A percentile compares a stretch with the other conserved stretches of the same genome.
phyloP scores from a whole-genome alignment of 768 basidiomycete genomes.

The Agaricus subrufescens region DNA sequence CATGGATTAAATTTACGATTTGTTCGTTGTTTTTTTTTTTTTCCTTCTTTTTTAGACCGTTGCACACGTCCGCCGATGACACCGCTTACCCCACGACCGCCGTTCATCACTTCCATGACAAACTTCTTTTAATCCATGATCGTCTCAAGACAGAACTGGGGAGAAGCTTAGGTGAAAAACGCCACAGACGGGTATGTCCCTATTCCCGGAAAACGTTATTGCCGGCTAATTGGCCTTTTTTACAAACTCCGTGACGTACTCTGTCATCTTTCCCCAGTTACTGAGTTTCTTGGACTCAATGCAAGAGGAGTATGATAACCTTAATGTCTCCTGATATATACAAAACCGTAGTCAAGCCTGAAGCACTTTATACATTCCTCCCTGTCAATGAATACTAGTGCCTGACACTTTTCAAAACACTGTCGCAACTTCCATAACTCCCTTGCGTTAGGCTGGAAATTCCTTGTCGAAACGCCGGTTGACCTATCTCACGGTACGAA shows the following conservation, averaged over 20 bases:
- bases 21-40: neutral
- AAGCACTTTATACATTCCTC: neutral
- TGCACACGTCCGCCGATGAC: slow-evolving; percentile 46
- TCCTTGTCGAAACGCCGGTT: neutral
- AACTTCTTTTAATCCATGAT: slow-evolving; percentile 69
- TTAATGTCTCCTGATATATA: neutral
- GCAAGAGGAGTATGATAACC: slow-evolving; percentile 44
- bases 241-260: neutral
- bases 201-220: neutral
- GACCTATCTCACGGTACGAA: neutral
- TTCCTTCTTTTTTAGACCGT: slow-evolving; percentile 25
- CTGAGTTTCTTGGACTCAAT: slow-evolving; percentile 56
- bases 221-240: neutral
- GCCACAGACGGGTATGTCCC: slow-evolving; percentile 62
- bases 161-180: slow-evolving; percentile 57
- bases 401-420: slow-evolving; percentile 1
- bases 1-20: neutral
- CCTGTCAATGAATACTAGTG: neutral
- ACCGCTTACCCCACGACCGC: slow-evolving; percentile 44
- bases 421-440: neutral
- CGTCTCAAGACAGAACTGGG: slow-evolving; percentile 77
- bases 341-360: neutral
- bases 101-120: slow-evolving; percentile 83
- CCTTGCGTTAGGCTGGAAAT: neutral
- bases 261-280: slow-evolving; percentile 37